A percentile compares a stretch with the other conserved stretches of the same genome.
These are phyloP conservation scores for Aspergillus transmontanensis DNA, from an alignment of 2,329 filamentous ascomycete species.

Conservation along the genomic window DNA sequence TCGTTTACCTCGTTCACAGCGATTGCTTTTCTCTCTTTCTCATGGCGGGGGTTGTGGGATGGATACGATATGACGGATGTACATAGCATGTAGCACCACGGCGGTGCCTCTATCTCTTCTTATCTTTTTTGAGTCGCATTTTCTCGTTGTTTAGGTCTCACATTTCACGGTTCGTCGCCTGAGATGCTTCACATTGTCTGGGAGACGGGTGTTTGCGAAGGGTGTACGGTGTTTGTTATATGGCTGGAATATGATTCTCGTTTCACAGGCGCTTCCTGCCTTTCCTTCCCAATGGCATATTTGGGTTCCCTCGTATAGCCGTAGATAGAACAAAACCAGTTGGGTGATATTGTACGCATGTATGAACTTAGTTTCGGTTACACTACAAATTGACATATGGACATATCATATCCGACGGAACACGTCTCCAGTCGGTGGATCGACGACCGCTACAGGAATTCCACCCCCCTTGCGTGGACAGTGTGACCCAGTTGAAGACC, in stretches of 20 bases:
- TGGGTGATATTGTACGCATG: background rate
- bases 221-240: constrained; percentile 37
- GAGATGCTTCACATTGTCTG: constrained; percentile 24
- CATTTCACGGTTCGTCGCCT: constrained; percentile 25
- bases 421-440: background rate
- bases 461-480: background rate
- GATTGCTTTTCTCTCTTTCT: constrained; percentile 11
- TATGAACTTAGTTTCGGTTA: background rate
- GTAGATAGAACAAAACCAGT: background rate
- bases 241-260: constrained; percentile 33
- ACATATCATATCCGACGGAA: background rate
- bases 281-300: background rate
- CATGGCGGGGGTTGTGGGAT: constrained; percentile 16
- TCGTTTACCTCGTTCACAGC: constrained; percentile 1
- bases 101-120: constrained; percentile 15
- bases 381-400: background rate
- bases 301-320: background rate
- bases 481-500: background rate
- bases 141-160: constrained; percentile 20
- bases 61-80: constrained; percentile 41
- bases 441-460: too few relatives aligned
- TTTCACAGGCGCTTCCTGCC: constrained; percentile 3
- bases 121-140: constrained; percentile 26
- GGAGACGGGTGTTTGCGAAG: constrained; percentile 30
- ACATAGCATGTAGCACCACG: constrained; percentile 34